Conservation (phyloP, 2,329 filamentous ascomycete species). For the Penicillium corylophilum region DNA sequence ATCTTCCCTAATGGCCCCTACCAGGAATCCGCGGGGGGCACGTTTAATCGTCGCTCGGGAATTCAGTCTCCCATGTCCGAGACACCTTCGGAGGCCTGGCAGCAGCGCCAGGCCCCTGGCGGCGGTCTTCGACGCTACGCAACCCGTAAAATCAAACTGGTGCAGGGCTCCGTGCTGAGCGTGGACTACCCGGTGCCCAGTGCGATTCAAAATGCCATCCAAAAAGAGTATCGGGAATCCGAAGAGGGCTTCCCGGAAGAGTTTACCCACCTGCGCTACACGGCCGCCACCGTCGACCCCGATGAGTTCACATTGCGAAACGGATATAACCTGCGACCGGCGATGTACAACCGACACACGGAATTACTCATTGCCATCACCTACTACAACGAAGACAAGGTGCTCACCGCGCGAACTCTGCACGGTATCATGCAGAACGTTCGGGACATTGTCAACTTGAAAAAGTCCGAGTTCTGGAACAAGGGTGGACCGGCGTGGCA, state of each 20-base stretch:
- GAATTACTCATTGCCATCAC: constrained; percentile 96
- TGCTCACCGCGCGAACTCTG: constrained; percentile 82
- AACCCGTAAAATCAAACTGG: constrained; percentile 96
- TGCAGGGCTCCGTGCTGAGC: constrained; percentile 92
- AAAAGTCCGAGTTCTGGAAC: constrained; percentile 99
- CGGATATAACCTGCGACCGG: constrained; percentile 93
- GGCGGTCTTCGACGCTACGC: constrained; percentile 75
- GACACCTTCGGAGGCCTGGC: constrained; percentile 68
- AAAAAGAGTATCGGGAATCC: constrained; percentile 81
- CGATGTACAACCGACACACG: constrained; percentile 98
- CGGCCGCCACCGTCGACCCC: constrained; percentile 93
- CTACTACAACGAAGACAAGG: constrained; percentile 99
- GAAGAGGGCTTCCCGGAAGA: constrained; percentile 85
- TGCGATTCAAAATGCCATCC: constrained; percentile 94
- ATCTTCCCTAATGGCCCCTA: constrained; percentile 53
- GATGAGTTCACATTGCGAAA: constrained; percentile 99
- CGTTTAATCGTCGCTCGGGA: constrained; percentile 47
- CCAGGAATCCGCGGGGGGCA: constrained; percentile 58
- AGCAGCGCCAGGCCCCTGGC: constrained; percentile 70
- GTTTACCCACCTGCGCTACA: constrained; percentile 97
- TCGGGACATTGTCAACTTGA: constrained; percentile 94
- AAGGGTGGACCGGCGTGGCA: constrained; percentile 97
- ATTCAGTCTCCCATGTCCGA: constrained; percentile 59
- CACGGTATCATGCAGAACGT: constrained; percentile 99
- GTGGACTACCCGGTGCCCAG: constrained; percentile 96